These are phyloP conservation scores for Choiromyces venosus DNA, from an alignment of 495 filamentous ascomycete species.

Conservation along the genomic window DNA sequence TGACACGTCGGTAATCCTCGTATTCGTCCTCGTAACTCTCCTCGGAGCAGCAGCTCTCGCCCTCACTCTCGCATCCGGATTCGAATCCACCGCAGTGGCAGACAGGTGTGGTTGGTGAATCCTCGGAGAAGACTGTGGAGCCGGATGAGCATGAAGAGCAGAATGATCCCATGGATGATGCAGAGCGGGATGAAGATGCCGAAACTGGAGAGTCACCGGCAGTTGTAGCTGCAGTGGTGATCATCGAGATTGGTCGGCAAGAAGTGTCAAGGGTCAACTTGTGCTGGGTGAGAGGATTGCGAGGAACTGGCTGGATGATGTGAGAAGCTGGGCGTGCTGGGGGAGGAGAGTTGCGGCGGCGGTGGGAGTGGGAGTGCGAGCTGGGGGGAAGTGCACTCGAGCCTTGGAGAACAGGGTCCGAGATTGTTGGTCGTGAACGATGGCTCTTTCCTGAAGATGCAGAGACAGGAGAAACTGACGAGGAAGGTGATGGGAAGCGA, in stretches of 20 bases:
- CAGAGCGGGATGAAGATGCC: conserved; percentile 51
- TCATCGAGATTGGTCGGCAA: conserved; percentile 67
- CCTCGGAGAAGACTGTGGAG: conserved; percentile 50
- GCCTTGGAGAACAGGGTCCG: conserved; percentile 40
- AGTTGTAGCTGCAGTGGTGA: conserved; percentile 56
- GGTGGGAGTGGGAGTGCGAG: conserved; percentile 29
- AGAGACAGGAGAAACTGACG: conserved; percentile 16
- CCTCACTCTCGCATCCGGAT: conserved; percentile 24
- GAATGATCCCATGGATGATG: conserved; percentile 67
- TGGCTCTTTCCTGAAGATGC: background rate
- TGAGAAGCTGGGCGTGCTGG: conserved; percentile 77
- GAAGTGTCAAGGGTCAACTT: conserved; percentile 74
- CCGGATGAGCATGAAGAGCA: conserved; percentile 63
- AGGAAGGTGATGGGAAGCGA: conserved; percentile 44
- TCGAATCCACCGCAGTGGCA: conserved; percentile 41
- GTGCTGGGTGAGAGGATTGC: conserved; percentile 80
- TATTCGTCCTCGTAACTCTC: conserved; percentile 27
- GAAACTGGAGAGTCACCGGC: conserved; percentile 55
- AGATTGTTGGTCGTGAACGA: background rate
- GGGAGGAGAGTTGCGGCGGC: conserved; percentile 45
- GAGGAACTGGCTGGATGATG: conserved; percentile 80
- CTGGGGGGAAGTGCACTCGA: conserved; percentile 19
- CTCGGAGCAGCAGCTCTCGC: conserved; percentile 31
- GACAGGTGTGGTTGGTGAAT: conserved; percentile 63
- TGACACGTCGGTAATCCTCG: conserved; percentile 21